A percentile compares a stretch with the other conserved stretches of the same genome.
phyloP scores from a whole-genome alignment of 805 yeast genomes.

The Kodamaea nitidulidarum region DNA sequence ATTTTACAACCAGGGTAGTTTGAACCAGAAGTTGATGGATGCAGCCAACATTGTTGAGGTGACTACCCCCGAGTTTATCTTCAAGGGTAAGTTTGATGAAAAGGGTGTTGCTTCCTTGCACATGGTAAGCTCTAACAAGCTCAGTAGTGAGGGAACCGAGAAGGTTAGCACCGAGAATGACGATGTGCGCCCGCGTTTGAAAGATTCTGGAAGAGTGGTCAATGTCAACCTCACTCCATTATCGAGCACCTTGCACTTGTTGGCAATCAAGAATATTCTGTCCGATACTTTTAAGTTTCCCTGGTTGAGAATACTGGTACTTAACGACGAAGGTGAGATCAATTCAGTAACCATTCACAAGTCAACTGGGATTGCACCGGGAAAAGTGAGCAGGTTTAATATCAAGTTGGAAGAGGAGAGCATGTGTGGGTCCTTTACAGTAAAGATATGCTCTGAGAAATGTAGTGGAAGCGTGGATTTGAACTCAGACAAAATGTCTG shows the following conservation, averaged over 20 bases:
- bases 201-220: slow-evolving; percentile 7
- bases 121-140: slow-evolving; percentile 2
- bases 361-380: slow-evolving; percentile 30
- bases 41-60: slow-evolving; percentile 17
- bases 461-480: slow-evolving; percentile 20
- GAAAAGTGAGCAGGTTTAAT: slow-evolving; percentile 30
- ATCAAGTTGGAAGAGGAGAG: slow-evolving; percentile 28
- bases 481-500: slow-evolving; percentile 21
- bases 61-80: slow-evolving; percentile 15
- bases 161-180: no score
- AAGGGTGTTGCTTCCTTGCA: slow-evolving; percentile 6
- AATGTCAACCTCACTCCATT: slow-evolving; percentile 27
- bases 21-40: slow-evolving; percentile 12
- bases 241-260: slow-evolving; percentile 28
- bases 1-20: slow-evolving; percentile 23
- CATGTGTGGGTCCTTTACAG: slow-evolving; percentile 30
- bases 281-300: slow-evolving; percentile 24
- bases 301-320: slow-evolving; percentile 25
- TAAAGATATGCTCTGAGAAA: slow-evolving; percentile 21
- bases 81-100: slow-evolving; percentile 14
- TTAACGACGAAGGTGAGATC: slow-evolving; percentile 27
- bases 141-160: not conserved
- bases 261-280: slow-evolving; percentile 28
- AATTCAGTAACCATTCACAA: slow-evolving; percentile 27
- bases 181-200: no score